A percentile compares a stretch with the other conserved stretches of the same genome.
phyloP scores from a whole-genome alignment of 192 early-diverging fungal species.

The Backusella westeae region DNA sequence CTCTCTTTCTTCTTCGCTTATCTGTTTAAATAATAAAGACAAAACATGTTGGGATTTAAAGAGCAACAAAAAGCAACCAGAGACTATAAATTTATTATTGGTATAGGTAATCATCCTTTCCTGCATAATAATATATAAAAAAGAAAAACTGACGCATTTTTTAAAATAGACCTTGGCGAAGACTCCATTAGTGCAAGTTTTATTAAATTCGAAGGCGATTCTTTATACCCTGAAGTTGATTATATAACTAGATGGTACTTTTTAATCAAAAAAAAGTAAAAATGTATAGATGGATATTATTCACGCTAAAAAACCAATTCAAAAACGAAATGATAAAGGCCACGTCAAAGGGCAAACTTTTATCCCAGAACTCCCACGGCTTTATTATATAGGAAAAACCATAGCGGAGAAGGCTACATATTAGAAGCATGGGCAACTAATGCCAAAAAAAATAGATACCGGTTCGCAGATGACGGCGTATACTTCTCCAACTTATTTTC shows the following conservation, averaged over 20 bases:
- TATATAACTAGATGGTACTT: background rate
- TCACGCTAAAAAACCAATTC: too few species aligned
- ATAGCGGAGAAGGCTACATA: slow-evolving; percentile 24
- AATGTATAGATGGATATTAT: background rate
- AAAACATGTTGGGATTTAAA: background rate
- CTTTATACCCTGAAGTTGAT: background rate
- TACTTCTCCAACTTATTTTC: slow-evolving; percentile 37
- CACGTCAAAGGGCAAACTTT: slow-evolving; percentile 4
- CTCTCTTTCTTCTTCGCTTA: too few species aligned
- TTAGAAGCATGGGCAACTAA: slow-evolving; percentile 30
- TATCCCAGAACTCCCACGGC: slow-evolving; percentile 40
- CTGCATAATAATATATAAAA: background rate
- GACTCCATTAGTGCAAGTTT: slow-evolving; percentile 41
- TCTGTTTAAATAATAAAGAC: background rate
- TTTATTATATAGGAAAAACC: slow-evolving; percentile 30
- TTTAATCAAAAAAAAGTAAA: slow-evolving; percentile 19
- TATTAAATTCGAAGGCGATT: background rate
- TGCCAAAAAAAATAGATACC: slow-evolving; percentile 16
- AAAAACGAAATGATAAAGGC: slow-evolving; percentile 25
- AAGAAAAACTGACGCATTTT: background rate
- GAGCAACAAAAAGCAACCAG: background rate
- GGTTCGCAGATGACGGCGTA: slow-evolving; percentile 5
- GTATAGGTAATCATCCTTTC: slow-evolving; percentile 27
- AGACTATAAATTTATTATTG: slow-evolving; percentile 22
- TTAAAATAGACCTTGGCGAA: slow-evolving; percentile 31